Evolutionary conservation across 2,329 filamentous ascomycete species (phyloP).

Genomic region (Penicillium sp.): DNA sequence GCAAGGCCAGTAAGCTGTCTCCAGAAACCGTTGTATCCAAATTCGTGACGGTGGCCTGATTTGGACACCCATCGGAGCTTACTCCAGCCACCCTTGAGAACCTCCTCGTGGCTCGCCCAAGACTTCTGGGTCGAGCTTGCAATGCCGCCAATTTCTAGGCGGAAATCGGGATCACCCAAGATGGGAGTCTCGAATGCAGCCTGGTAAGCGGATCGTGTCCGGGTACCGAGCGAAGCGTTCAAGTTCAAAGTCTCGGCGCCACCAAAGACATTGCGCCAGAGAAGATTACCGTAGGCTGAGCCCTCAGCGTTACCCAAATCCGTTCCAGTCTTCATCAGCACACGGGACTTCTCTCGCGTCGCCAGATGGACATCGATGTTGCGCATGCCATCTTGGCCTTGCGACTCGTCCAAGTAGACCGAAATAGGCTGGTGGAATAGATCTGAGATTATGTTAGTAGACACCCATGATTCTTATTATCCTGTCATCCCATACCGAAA

Average conservation of each 20-base stretch:
- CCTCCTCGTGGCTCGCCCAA: conserved; percentile 93
- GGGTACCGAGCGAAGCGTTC: conserved; percentile 83
- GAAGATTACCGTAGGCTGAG: conserved; percentile 82
- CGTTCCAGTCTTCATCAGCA: conserved; percentile 90
- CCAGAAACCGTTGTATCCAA: conserved; percentile 81
- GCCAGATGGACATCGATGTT: conserved; percentile 79
- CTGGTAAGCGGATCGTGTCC: conserved; percentile 88
- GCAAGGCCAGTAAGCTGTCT: conserved; percentile 80
- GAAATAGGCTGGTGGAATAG: conserved; percentile 83
- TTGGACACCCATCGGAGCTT: conserved; percentile 72
- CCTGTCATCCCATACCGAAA: conserved; percentile 61
- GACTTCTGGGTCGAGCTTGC: conserved; percentile 82
- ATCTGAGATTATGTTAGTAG: conserved; percentile 51
- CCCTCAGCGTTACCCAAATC: conserved; percentile 93
- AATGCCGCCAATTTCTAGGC: conserved; percentile 74
- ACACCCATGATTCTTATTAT: neutral
- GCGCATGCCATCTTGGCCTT: conserved; percentile 63
- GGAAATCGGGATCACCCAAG: conserved; percentile 76
- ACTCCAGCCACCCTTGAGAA: conserved; percentile 71
- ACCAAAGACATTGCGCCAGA: conserved; percentile 89
- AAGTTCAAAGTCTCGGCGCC: conserved; percentile 86
- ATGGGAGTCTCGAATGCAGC: conserved; percentile 81
- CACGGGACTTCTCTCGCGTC: conserved; percentile 73
- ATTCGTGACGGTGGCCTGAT: conserved; percentile 67
- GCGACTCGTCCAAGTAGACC: conserved; percentile 76